Conservation (phyloP, 2,329 filamentous ascomycete genomes). For the Colletotrichum sp. region DNA sequence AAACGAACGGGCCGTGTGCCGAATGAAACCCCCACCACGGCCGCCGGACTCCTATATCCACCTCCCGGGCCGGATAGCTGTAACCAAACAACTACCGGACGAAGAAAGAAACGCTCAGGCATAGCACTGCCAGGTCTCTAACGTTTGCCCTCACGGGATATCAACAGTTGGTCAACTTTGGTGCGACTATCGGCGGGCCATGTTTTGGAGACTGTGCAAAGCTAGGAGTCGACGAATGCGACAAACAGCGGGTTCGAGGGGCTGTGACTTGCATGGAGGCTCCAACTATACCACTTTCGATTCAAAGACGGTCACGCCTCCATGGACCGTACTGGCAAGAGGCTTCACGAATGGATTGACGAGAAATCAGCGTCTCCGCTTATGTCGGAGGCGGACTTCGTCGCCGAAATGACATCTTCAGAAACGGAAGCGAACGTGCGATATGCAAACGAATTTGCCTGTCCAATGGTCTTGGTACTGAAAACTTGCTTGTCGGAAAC, state of each 20-base stretch:
- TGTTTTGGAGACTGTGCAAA: not conserved
- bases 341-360: not conserved
- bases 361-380: not conserved
- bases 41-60: not conserved
- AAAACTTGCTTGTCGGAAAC: not conserved
- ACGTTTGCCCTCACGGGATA: not conserved
- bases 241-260: not conserved
- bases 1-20: not conserved
- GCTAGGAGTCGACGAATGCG: not conserved
- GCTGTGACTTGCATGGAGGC: not conserved
- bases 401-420: not conserved
- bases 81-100: not conserved
- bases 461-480: not conserved
- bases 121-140: not conserved
- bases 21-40: not conserved
- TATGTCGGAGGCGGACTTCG: not conserved
- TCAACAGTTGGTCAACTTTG: not conserved
- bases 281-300: not conserved
- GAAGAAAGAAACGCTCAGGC: not conserved
- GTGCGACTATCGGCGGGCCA: not conserved
- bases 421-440: not conserved
- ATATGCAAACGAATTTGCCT: not conserved
- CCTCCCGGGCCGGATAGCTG: not conserved
- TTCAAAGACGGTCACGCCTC: not conserved
- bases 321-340: not conserved